A percentile compares a stretch with the other conserved stretches of the same genome.
These are phyloP conservation scores for Taphrina communis DNA, from an alignment of 1,139 yeast species.

Conservation along the genomic window DNA sequence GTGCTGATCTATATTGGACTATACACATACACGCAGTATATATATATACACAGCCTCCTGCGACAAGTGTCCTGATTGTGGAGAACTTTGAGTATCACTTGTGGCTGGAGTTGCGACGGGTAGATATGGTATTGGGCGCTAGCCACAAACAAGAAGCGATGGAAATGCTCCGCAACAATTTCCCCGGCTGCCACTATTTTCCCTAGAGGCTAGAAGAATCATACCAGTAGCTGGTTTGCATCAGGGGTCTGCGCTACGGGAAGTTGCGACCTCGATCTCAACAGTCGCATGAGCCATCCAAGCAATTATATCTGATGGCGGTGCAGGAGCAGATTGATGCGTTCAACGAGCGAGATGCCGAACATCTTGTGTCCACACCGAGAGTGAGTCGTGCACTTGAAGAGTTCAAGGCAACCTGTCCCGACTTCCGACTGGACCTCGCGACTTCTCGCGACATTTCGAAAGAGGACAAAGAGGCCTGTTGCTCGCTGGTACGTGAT, in stretches of 20 bases:
- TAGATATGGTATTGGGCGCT: not conserved
- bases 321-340: not conserved
- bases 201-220: not conserved
- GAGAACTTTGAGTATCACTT: not conserved
- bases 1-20: no score
- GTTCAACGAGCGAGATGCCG: not conserved
- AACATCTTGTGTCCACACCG: not conserved
- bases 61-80: not conserved
- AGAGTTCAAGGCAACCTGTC: not conserved
- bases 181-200: not conserved
- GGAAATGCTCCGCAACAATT: slow-evolving; percentile 8
- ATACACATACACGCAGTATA: no score
- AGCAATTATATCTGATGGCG: no score
- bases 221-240: no score
- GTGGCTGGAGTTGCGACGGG: slow-evolving; percentile 8
- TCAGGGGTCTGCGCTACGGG: no score
- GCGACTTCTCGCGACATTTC: not conserved
- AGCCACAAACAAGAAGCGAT: not conserved
- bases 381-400: not conserved
- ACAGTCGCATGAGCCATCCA: no score
- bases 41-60: not conserved
- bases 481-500: not conserved
- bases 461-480: not conserved
- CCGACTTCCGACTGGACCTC: not conserved
- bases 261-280: no score